Conservation (phyloP, 345 rosid species). For the Brassica carinata region DNA sequence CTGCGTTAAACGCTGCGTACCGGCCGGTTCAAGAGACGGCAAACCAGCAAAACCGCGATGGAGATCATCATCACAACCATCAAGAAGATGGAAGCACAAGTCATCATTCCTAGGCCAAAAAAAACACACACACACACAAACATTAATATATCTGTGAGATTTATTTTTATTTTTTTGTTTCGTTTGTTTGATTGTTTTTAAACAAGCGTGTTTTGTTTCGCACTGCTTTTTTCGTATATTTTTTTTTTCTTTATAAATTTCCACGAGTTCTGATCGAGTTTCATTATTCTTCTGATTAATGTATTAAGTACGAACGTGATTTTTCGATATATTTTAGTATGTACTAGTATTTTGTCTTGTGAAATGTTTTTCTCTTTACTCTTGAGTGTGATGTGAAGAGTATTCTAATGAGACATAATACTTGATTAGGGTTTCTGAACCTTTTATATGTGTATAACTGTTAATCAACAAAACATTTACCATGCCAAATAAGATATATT, state of each 20-base stretch:
- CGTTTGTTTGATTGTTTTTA: constrained; percentile 34
- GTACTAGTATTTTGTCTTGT: constrained; percentile 18
- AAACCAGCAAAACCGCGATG: constrained; percentile 49
- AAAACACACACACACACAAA: constrained; percentile 27
- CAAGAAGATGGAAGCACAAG: constrained; percentile 42
- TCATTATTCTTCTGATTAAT: constrained; percentile 35
- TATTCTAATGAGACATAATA: constrained; percentile 18
- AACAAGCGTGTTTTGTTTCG: constrained; percentile 36
- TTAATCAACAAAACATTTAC: constrained; percentile 21
- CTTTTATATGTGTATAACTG: constrained; percentile 17
- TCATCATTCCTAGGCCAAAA: constrained; percentile 43
- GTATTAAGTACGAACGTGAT: constrained; percentile 32
- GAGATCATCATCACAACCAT: constrained; percentile 48
- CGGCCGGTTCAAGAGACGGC: constrained; percentile 47
- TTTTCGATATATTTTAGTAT: constrained; percentile 23
- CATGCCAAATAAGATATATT: constrained; percentile 10
- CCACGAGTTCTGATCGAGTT: constrained; percentile 20
- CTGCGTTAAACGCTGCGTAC: constrained; percentile 64
- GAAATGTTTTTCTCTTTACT: constrained; percentile 19
- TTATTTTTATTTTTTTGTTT: constrained; percentile 29
- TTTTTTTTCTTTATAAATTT: constrained; percentile 11
- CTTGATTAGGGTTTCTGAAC: constrained; percentile 15
- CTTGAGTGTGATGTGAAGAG: constrained; percentile 15
- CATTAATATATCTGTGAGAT: constrained; percentile 34
- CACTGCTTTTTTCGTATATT: constrained; percentile 24